These are phyloP conservation scores for Sechiopsis laciniata DNA, from an alignment of 306 rosid genomes.

Conservation along the genomic window DNA sequence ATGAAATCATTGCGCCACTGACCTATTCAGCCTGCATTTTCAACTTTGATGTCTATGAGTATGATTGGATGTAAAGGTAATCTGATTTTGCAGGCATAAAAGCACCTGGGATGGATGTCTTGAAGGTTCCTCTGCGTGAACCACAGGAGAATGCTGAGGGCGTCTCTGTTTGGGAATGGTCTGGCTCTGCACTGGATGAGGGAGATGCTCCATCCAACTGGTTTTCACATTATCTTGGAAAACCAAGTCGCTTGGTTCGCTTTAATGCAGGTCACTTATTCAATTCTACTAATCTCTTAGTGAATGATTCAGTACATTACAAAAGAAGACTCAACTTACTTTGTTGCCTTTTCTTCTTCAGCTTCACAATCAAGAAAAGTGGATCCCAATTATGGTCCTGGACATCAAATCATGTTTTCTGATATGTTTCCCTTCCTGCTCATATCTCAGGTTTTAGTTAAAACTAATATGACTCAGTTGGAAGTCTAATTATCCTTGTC, in stretches of 20 bases:
- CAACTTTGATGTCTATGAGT: no score
- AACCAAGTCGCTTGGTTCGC: conserved; percentile 66
- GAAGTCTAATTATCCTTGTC: conserved; percentile 8
- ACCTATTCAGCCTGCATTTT: no score
- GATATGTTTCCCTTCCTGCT: conserved; percentile 63
- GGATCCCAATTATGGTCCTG: conserved; percentile 55
- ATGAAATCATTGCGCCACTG: no score
- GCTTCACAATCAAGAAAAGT: conserved; percentile 65
- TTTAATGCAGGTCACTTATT: conserved; percentile 75
- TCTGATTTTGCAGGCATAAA: conserved; percentile 52
- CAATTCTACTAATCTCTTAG: no score
- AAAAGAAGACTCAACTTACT: no score
- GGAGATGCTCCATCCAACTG: conserved; percentile 70
- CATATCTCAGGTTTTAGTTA: conserved; percentile 55
- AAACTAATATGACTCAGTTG: no score
- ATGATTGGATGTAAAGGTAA: no score
- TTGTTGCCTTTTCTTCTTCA: no score
- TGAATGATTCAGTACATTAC: no score
- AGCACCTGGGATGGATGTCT: conserved; percentile 86
- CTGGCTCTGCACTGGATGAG: conserved; percentile 82
- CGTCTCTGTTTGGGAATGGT: conserved; percentile 88
- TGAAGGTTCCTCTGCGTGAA: conserved; percentile 50
- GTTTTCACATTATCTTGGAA: conserved; percentile 67
- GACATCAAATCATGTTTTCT: conserved; percentile 50
- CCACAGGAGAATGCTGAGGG: conserved; percentile 43